Conservation (phyloP, 768 basidiomycete genomes). For the Psilocybe sp. region DNA sequence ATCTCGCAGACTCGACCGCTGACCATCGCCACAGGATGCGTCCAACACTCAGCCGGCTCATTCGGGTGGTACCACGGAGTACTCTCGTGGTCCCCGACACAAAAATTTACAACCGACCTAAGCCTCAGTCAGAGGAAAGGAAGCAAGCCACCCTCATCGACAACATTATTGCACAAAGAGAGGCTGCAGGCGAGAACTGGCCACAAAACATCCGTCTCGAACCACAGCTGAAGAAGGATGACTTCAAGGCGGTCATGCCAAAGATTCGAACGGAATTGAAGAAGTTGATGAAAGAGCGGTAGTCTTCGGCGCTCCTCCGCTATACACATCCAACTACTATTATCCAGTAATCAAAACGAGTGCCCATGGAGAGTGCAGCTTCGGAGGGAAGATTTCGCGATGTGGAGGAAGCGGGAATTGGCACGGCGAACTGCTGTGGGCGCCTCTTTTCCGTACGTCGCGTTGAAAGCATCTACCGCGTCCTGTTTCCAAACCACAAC, state of each 20-base stretch:
- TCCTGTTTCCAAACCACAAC: no score
- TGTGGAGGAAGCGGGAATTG: no score
- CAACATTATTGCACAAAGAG: slow-evolving; percentile 30
- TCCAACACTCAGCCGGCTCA: slow-evolving; percentile 29
- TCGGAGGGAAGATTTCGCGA: no score
- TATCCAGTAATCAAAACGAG: neutral
- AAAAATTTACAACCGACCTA: slow-evolving; percentile 30
- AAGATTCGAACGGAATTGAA: slow-evolving; percentile 35
- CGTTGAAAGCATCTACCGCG: no score
- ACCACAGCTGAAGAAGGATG: slow-evolving; percentile 38
- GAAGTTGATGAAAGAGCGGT: slow-evolving; percentile 42
- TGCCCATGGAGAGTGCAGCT: neutral
- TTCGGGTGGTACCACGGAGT: slow-evolving; percentile 35
- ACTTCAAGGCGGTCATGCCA: slow-evolving; percentile 34
- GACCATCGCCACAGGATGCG: slow-evolving; percentile 26
- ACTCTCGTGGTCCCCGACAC: slow-evolving; percentile 24
- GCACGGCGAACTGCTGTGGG: no score
- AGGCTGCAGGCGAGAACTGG: slow-evolving; percentile 33
- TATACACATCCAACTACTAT: neutral
- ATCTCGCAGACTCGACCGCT: neutral
- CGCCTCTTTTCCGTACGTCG: no score
- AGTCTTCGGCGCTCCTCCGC: slow-evolving; percentile 2
- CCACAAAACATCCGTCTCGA: slow-evolving; percentile 46
- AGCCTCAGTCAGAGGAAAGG: slow-evolving; percentile 31
- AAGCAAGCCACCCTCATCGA: slow-evolving; percentile 33